Evolutionary conservation across 2,329 filamentous ascomycete species (phyloP).

Genomic region (Aspergillus fumigatiaffinis): DNA sequence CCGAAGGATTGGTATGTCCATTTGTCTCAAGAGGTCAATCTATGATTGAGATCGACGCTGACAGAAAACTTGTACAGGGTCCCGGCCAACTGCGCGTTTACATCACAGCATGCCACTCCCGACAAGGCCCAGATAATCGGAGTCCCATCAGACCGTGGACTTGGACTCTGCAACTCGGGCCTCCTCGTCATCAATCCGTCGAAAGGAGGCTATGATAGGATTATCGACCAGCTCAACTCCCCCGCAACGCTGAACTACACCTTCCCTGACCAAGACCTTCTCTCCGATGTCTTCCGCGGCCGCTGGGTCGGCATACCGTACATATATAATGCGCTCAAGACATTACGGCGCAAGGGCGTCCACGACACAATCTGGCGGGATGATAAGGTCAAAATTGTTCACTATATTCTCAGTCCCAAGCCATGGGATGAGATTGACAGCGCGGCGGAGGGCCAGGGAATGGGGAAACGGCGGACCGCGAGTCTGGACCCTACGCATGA

Average conservation of each 20-base stretch:
- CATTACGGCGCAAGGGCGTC: slow-evolving; percentile 50
- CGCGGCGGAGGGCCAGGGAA: not conserved
- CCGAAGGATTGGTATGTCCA: slow-evolving; percentile 62
- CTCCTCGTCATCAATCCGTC: slow-evolving; percentile 60
- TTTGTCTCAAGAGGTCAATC: not conserved
- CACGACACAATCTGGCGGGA: slow-evolving; percentile 60
- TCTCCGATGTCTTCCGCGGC: slow-evolving; percentile 52
- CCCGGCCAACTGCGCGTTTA: slow-evolving; percentile 60
- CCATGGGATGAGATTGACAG: slow-evolving; percentile 54
- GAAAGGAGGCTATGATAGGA: slow-evolving; percentile 49
- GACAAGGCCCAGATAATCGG: slow-evolving; percentile 34
- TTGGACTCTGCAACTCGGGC: slow-evolving; percentile 59
- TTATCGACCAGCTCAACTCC: slow-evolving; percentile 45
- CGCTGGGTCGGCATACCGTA: slow-evolving; percentile 58
- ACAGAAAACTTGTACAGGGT: slow-evolving; percentile 19
- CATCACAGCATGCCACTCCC: slow-evolving; percentile 49
- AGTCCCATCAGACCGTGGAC: slow-evolving; percentile 47
- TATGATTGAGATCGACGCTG: slow-evolving; percentile 2
- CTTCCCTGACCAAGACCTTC: slow-evolving; percentile 56
- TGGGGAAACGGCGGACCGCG: slow-evolving; percentile 18
- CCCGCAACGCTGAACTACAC: slow-evolving; percentile 49
- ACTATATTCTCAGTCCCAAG: slow-evolving; percentile 60
- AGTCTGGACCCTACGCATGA: slow-evolving; percentile 46
- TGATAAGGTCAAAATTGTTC: slow-evolving; percentile 58
- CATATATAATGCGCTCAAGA: slow-evolving; percentile 59